Evolutionary conservation across 2,329 filamentous ascomycete species (phyloP).

Genomic region (Cercospora sojina): DNA sequence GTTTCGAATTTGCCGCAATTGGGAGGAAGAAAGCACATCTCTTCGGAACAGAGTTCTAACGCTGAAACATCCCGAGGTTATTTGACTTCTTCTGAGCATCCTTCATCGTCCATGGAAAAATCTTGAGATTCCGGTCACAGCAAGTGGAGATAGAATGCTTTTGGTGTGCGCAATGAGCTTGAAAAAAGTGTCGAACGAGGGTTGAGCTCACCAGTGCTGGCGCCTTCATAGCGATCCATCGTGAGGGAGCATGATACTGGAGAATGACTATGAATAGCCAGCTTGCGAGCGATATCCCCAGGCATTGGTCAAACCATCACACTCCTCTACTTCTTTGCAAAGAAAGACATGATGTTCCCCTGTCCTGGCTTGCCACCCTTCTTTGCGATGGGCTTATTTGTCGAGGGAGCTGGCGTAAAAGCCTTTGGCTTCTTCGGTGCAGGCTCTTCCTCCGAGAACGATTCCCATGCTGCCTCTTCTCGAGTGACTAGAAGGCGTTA

Average conservation of each 20-base stretch:
- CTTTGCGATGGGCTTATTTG: constrained; percentile 56
- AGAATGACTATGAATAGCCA: not conserved
- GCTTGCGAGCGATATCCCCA: not conserved
- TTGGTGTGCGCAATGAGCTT: not conserved
- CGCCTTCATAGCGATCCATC: not conserved
- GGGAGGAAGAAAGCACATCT: too few relatives aligned
- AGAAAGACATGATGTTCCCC: constrained; percentile 90
- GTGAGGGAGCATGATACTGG: not conserved
- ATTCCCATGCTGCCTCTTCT: constrained; percentile 84
- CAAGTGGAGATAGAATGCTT: not conserved
- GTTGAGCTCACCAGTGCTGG: not conserved
- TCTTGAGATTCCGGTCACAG: not conserved
- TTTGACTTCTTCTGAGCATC: not conserved
- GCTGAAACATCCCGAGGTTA: too few relatives aligned
- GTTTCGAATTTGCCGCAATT: too few relatives aligned
- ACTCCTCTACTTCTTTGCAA: constrained; percentile 67
- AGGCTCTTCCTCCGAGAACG: constrained; percentile 86
- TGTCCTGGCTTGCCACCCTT: constrained; percentile 55
- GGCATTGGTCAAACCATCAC: not conserved
- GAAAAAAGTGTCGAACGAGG: not conserved
- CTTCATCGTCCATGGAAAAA: not conserved
- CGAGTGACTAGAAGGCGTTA: constrained; percentile 66
- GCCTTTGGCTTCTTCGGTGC: constrained; percentile 56
- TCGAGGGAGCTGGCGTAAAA: constrained; percentile 35
- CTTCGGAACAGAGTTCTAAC: too few relatives aligned